These are phyloP conservation scores for Umbelopsis sp. DNA, from an alignment of 371 early-diverging fungal genomes.

Conservation along the genomic window DNA sequence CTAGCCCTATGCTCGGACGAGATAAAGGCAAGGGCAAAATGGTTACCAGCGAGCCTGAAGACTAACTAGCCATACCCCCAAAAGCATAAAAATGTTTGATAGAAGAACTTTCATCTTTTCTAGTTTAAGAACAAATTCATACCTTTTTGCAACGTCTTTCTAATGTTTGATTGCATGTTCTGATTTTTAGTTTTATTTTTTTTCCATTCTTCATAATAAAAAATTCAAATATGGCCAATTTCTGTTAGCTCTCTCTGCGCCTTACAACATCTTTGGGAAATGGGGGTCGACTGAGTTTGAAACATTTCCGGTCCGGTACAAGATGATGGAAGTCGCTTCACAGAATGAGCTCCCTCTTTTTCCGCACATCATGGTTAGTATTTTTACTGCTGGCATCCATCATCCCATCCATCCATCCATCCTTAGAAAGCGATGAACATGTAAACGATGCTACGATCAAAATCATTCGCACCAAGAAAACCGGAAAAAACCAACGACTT, in stretches of 20 bases:
- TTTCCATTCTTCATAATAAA: too few species aligned
- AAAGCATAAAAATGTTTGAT: neutral
- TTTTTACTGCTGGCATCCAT: neutral
- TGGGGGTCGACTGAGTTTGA: constrained; percentile 2
- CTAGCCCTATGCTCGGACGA: constrained; percentile 13
- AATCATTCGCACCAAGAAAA: too few species aligned
- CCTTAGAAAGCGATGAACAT: neutral
- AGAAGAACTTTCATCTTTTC: neutral
- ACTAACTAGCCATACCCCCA: neutral
- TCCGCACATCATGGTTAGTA: constrained; percentile 16
- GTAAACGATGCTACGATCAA: too few species aligned
- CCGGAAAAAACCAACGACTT: too few species aligned
- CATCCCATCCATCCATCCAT: constrained; percentile 16
- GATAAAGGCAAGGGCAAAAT: constrained; percentile 15
- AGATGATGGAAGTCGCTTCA: neutral
- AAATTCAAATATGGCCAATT: too few species aligned
- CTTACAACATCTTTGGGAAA: neutral
- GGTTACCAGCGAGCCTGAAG: neutral
- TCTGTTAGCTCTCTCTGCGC: too few species aligned
- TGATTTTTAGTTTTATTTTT: too few species aligned
- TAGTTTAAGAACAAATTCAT: too few species aligned
- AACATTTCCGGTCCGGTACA: neutral
- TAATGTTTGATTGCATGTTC: too few species aligned
- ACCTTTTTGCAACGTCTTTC: too few species aligned
- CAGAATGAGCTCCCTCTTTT: constrained; percentile 9